Base-by-base conservation (phyloP, 805 yeast species). In the Cyberlindnera misumaiensis region DNA sequence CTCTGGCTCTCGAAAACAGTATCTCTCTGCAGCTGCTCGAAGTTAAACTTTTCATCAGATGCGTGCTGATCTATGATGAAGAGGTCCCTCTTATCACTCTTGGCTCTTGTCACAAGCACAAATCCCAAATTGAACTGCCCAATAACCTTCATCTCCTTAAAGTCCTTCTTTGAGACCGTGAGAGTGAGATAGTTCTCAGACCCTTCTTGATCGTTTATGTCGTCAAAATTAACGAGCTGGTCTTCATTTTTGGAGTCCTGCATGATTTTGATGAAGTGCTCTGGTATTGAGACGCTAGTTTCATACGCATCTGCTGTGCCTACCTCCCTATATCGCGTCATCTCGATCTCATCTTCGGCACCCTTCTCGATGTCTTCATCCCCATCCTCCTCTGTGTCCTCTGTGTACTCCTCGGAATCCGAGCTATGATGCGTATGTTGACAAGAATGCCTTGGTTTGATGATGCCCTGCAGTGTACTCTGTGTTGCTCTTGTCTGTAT, bases 51-150 rank as follows among this genome's bases (percentile, higher is more conserved):
- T 53, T 93, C 99, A 63, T 93, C 98, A 47, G 95, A 84, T 1
- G 98, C 98, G 64, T 93, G 99, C 59, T 93, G 99, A 58, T 93
- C 99, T 34, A 93, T 72, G 26, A 93, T 89, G 51, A 93, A 89
- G 25, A 90, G 51, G 53, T 87, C 87, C n/a, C 55, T 56, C 11
- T 41, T 48, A 52, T 86, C 87, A n/a, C 54, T 53, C 4, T 38
- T 47, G 3, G 56, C 55, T 36, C 78, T 67, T 3, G 75, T 71
- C 0, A 85, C 93, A 14, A 89, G 56, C n/a, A 93, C 86, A 50
- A 93, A 93, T 0, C 97, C 98, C n/a, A 83, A 62, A 57, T 93
- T 93, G 63, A 93, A 93, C 60, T 93, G 98, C 0, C 99, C 99
- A 6, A 90, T 75, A 11, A 93, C 63, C 30, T 70, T 59, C 97